Percentiles rank a stretch among this genome's conserved stretches.
These are phyloP conservation scores for Pseudogymnoascus sp. DNA, from an alignment of 2,329 filamentous ascomycete genomes.

Conservation along the genomic window DNA sequence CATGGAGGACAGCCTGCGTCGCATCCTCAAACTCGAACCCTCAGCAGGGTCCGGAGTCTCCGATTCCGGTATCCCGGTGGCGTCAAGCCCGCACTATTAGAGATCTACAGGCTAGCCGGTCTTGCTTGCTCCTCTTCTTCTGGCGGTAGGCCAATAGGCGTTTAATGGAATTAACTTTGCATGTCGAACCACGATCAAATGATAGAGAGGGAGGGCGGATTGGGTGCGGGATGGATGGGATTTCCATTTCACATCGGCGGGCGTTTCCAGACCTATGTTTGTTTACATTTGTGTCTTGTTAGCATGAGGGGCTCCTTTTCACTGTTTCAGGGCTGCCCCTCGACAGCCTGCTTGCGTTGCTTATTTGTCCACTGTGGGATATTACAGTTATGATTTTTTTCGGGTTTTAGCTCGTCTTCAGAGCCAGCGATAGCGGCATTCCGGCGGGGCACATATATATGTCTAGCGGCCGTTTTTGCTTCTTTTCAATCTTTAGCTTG, in stretches of 20 bases:
- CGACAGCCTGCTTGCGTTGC: background rate
- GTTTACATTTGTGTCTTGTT: conserved; percentile 3
- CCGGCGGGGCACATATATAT: background rate
- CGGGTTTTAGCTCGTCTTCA: background rate
- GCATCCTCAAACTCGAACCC: conserved; percentile 27
- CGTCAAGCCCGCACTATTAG: conserved; percentile 1
- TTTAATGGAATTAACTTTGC: background rate
- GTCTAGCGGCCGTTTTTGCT: background rate
- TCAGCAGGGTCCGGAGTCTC: conserved; percentile 15
- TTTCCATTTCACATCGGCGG: background rate
- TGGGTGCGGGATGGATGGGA: background rate
- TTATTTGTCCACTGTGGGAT: background rate
- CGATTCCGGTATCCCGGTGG: background rate
- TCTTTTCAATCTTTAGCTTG: background rate
- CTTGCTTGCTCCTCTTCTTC: background rate
- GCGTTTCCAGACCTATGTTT: background rate
- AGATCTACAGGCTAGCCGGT: background rate
- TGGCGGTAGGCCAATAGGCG: background rate
- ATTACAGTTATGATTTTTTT: background rate
- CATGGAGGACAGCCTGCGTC: conserved; percentile 29
- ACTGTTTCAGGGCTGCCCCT: background rate
- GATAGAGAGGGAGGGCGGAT: background rate
- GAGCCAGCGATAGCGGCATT: background rate
- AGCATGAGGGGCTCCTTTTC: background rate
- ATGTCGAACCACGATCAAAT: conserved; percentile 1